Base-by-base conservation (phyloP, 495 filamentous ascomycete genomes). In the Aspergillus taichungensis region DNA sequence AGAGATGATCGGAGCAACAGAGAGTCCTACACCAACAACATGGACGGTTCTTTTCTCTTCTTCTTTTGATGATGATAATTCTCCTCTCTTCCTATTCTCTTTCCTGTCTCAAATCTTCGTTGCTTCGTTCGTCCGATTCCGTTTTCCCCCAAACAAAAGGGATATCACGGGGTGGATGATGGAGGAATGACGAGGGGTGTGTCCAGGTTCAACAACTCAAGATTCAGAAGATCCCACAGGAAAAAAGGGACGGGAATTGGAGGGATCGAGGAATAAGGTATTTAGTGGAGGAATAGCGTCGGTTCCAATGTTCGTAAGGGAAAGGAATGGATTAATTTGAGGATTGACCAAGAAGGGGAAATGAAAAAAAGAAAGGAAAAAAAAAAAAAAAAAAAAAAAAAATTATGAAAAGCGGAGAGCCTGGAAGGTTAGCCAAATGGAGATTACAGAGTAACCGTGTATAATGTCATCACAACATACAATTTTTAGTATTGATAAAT, bases 11-110 rank as follows among this genome's bases (percentile, higher is more conserved):
- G n/a, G n/a, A n/a, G n/a, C n/a, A n/a, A n/a, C n/a, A n/a, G 18
- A 24, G 18, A 24, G 18, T 24, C 18, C 4, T n/a, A n/a, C n/a
- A 13, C 35, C 8, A 13, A 7, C 12, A 9, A 9, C 12, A 38
- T 38, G 13, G n/a, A 24, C 28, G 36, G 36, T 24, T 38, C 36
- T 38, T 24, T 24, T 24, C 36, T 14, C 12, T 38, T 38, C 35
- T 12, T 42, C 29, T n/a, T 6, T 42, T 9, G 12, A 32, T 34
- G 9, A 3, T 13, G 24, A 35, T 46, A 37, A 40, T 43, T 24
- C 36, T 45, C 45, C 42, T 49, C 43, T 30, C 11, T 40, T 40
- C 38, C n/a, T 13, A 10, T 34, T 37, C 6, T 45, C n/a, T 47
- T 11, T 37, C n/a, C 36, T 24, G 6, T 14, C 5, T 38, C 10